phyloP scores from a whole-genome alignment of 2,329 filamentous ascomycete genomes.

The Fusarium begoniae region DNA sequence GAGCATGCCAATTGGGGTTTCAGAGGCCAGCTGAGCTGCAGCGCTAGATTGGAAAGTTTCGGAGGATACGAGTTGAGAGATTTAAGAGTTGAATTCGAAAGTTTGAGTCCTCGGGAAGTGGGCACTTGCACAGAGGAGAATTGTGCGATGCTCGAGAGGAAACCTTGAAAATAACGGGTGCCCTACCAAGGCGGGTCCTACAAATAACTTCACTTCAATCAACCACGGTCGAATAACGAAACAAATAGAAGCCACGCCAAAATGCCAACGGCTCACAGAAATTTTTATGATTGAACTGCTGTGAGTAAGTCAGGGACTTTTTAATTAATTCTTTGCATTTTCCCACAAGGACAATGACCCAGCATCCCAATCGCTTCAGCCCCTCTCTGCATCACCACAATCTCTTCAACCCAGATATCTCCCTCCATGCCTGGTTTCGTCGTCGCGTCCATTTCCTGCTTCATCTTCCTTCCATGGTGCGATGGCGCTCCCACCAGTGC shows the following conservation, averaged over 20 bases:
- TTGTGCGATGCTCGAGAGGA: not conserved
- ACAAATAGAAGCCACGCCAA: not conserved
- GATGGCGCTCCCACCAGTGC: not conserved
- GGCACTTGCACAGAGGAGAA: too few species aligned
- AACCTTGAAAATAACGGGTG: not conserved
- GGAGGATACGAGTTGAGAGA: not conserved
- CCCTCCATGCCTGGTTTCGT: not conserved
- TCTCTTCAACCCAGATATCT: not conserved
- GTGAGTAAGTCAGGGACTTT: not conserved
- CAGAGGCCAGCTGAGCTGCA: not conserved
- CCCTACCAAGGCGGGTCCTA: not conserved
- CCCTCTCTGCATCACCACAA: not conserved
- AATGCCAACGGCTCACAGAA: not conserved
- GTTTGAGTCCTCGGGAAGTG: not conserved
- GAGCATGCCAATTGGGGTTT: not conserved
- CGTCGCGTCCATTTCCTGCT: not conserved
- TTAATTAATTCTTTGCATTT: not conserved
- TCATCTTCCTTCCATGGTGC: not conserved
- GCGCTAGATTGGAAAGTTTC: not conserved
- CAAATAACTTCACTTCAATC: not conserved
- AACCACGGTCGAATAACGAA: not conserved
- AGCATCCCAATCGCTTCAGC: not conserved
- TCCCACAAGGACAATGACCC: not conserved
- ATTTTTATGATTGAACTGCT: accelerated
- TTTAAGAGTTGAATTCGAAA: too few species aligned